Evolutionary conservation across 2,329 filamentous ascomycete species (phyloP).

Genomic region (Epichloe brachyelytri): DNA sequence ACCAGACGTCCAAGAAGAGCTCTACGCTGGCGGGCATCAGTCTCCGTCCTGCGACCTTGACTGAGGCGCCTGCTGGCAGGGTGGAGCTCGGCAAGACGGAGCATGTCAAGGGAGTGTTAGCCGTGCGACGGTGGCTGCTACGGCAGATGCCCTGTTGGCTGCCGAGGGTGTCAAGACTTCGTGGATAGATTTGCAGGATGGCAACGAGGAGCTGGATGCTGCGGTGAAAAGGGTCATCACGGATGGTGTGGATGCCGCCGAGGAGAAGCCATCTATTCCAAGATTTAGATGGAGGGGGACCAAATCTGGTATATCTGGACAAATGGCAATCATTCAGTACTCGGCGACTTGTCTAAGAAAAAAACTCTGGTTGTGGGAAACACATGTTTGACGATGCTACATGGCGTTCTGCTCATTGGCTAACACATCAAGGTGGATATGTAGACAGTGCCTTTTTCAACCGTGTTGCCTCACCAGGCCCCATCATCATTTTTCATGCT

Average conservation of each 20-base stretch:
- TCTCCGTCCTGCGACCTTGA: slow-evolving; percentile 40
- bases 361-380: not conserved
- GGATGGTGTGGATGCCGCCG: slow-evolving; percentile 36
- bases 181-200: slow-evolving; percentile 45
- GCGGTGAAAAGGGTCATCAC: slow-evolving; percentile 36
- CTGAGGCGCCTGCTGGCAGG: slow-evolving; percentile 33
- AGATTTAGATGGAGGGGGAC: not conserved
- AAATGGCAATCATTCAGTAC: not conserved
- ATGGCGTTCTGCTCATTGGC: too few species aligned
- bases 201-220: slow-evolving; percentile 32
- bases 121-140: slow-evolving; percentile 46
- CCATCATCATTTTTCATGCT: not conserved
- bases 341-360: not conserved
- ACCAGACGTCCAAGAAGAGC: slow-evolving; percentile 31
- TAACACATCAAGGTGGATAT: too few species aligned
- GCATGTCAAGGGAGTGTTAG: slow-evolving; percentile 29
- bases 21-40: slow-evolving; percentile 34
- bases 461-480: not conserved
- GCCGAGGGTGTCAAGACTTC: slow-evolving; percentile 30
- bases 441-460: not conserved
- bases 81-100: slow-evolving; percentile 34
- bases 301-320: not conserved
- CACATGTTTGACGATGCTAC: too few species aligned
- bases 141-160: slow-evolving; percentile 43
- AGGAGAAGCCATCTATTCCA: slow-evolving; percentile 31